Conservation (phyloP, 2,329 filamentous ascomycete species). For the Parafenestella ontariensis region DNA sequence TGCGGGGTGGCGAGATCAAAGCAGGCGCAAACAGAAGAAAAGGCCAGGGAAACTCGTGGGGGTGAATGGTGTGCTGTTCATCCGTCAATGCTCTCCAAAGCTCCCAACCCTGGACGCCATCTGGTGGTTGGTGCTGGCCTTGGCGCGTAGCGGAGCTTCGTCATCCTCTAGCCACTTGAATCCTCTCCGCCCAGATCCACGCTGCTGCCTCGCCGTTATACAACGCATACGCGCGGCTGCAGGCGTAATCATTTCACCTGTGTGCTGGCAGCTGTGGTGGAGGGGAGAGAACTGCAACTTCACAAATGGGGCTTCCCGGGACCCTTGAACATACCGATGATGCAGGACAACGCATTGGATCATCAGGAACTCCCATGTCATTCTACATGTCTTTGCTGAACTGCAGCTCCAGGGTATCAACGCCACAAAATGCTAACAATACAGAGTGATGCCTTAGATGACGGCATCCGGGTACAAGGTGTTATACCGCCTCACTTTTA, state of each 20-base stretch:
- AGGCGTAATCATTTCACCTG: constrained; percentile 32
- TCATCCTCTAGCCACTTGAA: constrained; percentile 32
- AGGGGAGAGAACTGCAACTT: constrained; percentile 20
- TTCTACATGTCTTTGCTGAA: constrained; percentile 34
- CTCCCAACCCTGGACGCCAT: constrained; percentile 24
- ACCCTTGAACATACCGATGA: constrained; percentile 38
- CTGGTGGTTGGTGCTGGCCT: constrained; percentile 27
- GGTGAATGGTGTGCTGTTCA: constrained; percentile 18
- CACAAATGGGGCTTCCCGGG: constrained; percentile 23
- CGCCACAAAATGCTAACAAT: constrained; percentile 45
- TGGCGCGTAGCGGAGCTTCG: constrained; percentile 30
- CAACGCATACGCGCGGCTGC: constrained; percentile 47
- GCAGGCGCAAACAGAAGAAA: constrained; percentile 18
- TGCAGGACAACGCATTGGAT: constrained; percentile 45
- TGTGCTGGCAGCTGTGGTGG: constrained; percentile 36
- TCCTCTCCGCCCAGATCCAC: constrained; percentile 9
- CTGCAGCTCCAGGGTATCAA: constrained; percentile 30
- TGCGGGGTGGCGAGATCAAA: not conserved
- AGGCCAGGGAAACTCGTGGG: constrained; percentile 6
- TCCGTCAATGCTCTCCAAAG: constrained; percentile 20
- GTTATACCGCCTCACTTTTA: constrained; percentile 68
- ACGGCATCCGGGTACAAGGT: constrained; percentile 9
- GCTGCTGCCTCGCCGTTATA: constrained; percentile 27
- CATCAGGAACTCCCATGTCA: constrained; percentile 43
- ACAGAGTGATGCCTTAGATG: constrained; percentile 20